Evolutionary conservation across 225 moss, liverwort and hornwort genomes (phyloP).

Genomic region (Thuidium tamariscinum): DNA sequence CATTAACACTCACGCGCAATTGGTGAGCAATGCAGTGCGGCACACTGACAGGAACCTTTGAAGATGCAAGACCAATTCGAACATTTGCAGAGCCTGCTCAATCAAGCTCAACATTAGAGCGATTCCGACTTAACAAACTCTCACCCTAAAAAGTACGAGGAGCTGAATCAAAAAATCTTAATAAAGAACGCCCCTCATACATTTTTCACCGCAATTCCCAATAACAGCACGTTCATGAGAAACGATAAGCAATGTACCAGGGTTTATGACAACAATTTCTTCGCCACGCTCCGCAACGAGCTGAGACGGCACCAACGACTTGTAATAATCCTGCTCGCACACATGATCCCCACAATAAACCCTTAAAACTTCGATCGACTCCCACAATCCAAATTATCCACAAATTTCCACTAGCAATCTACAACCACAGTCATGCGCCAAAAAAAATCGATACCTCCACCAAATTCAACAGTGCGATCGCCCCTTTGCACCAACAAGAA

Average conservation of each 20-base stretch:
- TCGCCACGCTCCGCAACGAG: slow-evolving; percentile 58
- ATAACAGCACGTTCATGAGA: neutral
- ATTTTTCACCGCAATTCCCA: neutral
- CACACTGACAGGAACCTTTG: slow-evolving; percentile 51
- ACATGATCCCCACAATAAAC: neutral
- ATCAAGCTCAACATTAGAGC: neutral
- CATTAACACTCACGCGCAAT: slow-evolving; percentile 12
- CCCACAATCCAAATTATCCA: neutral
- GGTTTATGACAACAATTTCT: slow-evolving; percentile 60
- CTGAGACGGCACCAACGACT: slow-evolving; percentile 58
- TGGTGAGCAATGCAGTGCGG: slow-evolving; percentile 95
- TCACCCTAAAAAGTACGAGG: neutral
- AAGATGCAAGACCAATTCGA: slow-evolving; percentile 76
- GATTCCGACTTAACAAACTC: neutral
- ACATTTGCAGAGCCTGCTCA: slow-evolving; percentile 86
- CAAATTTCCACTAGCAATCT: neutral
- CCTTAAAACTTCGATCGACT: neutral
- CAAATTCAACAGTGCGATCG: neutral
- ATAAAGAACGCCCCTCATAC: neutral
- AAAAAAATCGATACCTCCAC: neutral
- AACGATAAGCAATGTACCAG: slow-evolving; percentile 14
- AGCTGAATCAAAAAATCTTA: neutral
- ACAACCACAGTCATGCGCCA: neutral
- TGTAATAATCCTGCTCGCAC: slow-evolving; percentile 48
- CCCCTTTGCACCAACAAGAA: neutral